These are phyloP conservation scores for Trichosporon inkin DNA, from an alignment of 1,284 basidiomycete genomes.

Conservation along the genomic window DNA sequence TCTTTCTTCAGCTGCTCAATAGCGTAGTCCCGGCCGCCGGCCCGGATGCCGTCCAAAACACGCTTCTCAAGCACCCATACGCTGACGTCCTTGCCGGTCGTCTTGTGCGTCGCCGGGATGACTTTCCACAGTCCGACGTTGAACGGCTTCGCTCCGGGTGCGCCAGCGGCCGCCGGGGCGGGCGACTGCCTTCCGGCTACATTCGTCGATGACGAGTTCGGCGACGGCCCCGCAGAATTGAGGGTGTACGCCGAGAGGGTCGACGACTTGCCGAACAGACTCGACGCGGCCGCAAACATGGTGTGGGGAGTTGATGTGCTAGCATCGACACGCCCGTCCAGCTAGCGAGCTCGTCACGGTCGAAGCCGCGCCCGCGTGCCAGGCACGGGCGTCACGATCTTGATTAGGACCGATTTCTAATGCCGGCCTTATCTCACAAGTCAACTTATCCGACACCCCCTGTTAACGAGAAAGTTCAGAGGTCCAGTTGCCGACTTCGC, in stretches of 20 bases:
- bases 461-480: constrained; percentile 16
- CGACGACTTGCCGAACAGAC: constrained; percentile 79
- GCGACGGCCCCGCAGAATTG: constrained; percentile 34
- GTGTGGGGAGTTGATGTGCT: constrained; percentile 8
- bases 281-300: constrained; percentile 85
- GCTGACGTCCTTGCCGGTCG: constrained; percentile 77
- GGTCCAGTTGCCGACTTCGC: not conserved
- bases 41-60: constrained; percentile 66
- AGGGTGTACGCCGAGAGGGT: constrained; percentile 80
- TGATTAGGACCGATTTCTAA: not conserved
- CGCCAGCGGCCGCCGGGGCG: constrained; percentile 9
- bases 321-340: not conserved
- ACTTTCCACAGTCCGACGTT: constrained; percentile 83
- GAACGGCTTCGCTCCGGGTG: constrained; percentile 50
- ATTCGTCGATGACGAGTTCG: constrained; percentile 40
- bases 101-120: constrained; percentile 75
- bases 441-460: constrained; percentile 7
- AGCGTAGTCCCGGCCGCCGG: constrained; percentile 60
- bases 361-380: not conserved
- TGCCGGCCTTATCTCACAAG: not conserved
- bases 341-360: not conserved
- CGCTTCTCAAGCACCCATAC: constrained; percentile 88
- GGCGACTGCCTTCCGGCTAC: constrained; percentile 51
- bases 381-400: not conserved
- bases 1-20: constrained; percentile 82